These are phyloP conservation scores for Sporothrix variecibatus DNA, from an alignment of 2,329 filamentous ascomycete species.

Conservation along the genomic window DNA sequence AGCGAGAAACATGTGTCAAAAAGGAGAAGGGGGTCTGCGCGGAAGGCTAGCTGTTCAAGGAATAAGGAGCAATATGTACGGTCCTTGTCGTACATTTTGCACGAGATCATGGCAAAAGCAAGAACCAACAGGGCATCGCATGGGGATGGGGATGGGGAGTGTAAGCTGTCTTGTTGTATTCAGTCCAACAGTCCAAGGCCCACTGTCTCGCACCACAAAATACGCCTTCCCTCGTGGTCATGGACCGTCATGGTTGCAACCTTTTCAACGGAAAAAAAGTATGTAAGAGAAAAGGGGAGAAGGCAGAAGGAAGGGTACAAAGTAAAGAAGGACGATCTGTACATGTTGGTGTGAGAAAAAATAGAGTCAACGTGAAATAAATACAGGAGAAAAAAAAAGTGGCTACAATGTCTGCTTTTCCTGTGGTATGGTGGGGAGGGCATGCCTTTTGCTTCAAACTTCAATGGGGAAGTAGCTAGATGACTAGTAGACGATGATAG, in stretches of 20 bases:
- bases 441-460: background rate
- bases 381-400: background rate
- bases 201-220: background rate
- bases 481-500: conserved; percentile 7
- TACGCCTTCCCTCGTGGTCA: background rate
- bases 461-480: background rate
- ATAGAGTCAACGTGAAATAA: background rate
- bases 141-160: background rate
- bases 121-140: background rate
- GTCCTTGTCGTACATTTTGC: background rate
- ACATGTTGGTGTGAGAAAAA: background rate
- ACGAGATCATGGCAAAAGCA: background rate
- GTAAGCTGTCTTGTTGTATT: no score
- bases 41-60: background rate
- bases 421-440: background rate
- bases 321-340: background rate
- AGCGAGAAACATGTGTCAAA: background rate
- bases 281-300: background rate
- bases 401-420: background rate
- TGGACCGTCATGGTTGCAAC: background rate
- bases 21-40: background rate
- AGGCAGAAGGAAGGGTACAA: background rate
- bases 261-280: background rate
- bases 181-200: background rate
- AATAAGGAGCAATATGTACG: background rate